phyloP scores from a whole-genome alignment of 2,329 filamentous ascomycete species.

The Shiraia bambusicola region DNA sequence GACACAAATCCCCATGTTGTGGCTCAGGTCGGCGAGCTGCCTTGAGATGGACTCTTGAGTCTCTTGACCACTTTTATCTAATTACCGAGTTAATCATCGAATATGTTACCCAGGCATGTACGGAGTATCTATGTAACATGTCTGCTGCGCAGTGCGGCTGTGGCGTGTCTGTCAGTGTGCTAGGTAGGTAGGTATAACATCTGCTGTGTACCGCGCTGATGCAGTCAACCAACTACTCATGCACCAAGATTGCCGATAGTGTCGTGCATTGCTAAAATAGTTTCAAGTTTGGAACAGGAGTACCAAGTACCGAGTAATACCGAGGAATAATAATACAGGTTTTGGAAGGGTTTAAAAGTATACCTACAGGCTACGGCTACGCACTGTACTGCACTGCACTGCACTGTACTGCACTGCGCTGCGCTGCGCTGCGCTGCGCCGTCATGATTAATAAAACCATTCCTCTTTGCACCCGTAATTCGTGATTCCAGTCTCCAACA shows the following conservation, averaged over 20 bases:
- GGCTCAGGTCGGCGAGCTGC: conserved; percentile 35
- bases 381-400: not conserved
- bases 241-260: too few relatives aligned
- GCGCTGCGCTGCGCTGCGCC: not conserved
- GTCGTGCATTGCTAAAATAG: too few relatives aligned
- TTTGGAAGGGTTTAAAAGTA: conserved; percentile 2
- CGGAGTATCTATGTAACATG: too few relatives aligned
- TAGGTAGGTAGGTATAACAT: too few relatives aligned
- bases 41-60: not conserved
- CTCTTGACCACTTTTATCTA: not conserved
- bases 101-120: not conserved
- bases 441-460: not conserved
- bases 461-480: too few relatives aligned
- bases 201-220: too few relatives aligned
- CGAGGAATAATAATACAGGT: too few relatives aligned
- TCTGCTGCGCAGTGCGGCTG: too few relatives aligned
- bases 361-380: not conserved
- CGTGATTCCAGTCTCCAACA: too few relatives aligned
- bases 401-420: not conserved
- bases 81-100: not conserved
- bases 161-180: too few relatives aligned
- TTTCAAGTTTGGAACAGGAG: not conserved
- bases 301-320: too few relatives aligned
- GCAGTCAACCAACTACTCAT: too few relatives aligned
- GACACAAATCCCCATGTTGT: conserved; percentile 16